Evolutionary conservation across 345 rosid genomes (phyloP), one percentile per base, ranked within the genome.

Genomic region (Arabis alpina): DNA sequence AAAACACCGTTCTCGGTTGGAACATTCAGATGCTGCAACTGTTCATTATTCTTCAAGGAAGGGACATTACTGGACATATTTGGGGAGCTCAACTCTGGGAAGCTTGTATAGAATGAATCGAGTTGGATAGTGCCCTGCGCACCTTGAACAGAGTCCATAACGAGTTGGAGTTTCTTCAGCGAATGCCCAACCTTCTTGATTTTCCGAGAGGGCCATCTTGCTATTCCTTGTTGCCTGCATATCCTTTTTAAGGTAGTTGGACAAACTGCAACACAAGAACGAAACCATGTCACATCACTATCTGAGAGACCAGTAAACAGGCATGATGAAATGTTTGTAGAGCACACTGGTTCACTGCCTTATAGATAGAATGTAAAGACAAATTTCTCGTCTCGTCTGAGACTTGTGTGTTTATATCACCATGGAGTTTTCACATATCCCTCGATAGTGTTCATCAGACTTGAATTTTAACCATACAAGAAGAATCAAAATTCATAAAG

Each of bases 201-300:
- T 84, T 91, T 91, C 51, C 98, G 83, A 34, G 98, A 91, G 12
- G 97, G 99, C 97, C 99, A 94, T 25, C 97, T 83, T 23, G 79
- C 84, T 76, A 94, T 89, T 13, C 98, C 97, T 42, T 93, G 90
- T 65, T 85, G 93, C 76, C 97, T 86, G 87, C 97, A 93, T 77
- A 93, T 93, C 86, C 96, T 82, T 82, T 93, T 91, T 80, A 93
- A 76, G 25, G 98, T 93, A 61, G 98, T 93, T 11, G 98, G 98
- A 57, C 97, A 93, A 75, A 91, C 98, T 93, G 97, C 82, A 86
- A 73, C 49, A 24, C 51, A 55, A 68, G 23, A 75, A 68, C 16
- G 14, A 75, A 53, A 74, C 56, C 6, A 10, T 74, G 42, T 60
- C 43, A 74, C 59, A 64, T 40, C 59, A 55, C 65, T 64, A 14